Conservation (phyloP, 164 flowering plant species). For the Annona squamosa region DNA sequence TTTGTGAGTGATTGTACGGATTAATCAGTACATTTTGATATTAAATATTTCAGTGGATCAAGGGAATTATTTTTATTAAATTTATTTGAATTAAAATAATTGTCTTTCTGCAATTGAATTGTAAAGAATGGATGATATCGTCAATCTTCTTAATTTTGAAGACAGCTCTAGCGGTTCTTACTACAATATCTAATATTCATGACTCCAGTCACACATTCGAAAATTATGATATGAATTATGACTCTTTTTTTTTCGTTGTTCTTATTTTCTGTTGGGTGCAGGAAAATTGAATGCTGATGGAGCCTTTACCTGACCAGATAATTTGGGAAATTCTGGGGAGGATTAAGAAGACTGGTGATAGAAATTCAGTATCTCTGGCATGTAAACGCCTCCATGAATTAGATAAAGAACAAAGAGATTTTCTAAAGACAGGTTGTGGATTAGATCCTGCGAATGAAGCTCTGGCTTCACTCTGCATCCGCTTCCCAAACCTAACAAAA, state of each 20-base stretch:
- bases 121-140: neutral
- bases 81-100: neutral
- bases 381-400: constrained; percentile 50
- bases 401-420: constrained; percentile 55
- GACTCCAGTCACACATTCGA: neutral
- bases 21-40: neutral
- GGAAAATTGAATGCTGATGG: constrained; percentile 30
- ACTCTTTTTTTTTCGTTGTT: neutral
- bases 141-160: neutral
- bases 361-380: constrained; percentile 52
- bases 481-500: constrained; percentile 50
- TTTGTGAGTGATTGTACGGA: neutral
- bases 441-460: constrained; percentile 71
- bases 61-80: neutral
- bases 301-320: constrained; percentile 57
- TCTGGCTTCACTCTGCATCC: constrained; percentile 48
- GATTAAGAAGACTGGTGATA: constrained; percentile 39
- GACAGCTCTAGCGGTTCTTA: neutral
- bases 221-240: neutral
- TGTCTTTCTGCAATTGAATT: neutral
- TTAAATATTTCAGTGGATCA: neutral
- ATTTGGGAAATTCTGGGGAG: constrained; percentile 57
- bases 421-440: constrained; percentile 68
- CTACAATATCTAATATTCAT: neutral
- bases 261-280: constrained; percentile 2